Evolutionary conservation across 1,284 basidiomycete species (phyloP).

Genomic region (Termitomyces sp.): DNA sequence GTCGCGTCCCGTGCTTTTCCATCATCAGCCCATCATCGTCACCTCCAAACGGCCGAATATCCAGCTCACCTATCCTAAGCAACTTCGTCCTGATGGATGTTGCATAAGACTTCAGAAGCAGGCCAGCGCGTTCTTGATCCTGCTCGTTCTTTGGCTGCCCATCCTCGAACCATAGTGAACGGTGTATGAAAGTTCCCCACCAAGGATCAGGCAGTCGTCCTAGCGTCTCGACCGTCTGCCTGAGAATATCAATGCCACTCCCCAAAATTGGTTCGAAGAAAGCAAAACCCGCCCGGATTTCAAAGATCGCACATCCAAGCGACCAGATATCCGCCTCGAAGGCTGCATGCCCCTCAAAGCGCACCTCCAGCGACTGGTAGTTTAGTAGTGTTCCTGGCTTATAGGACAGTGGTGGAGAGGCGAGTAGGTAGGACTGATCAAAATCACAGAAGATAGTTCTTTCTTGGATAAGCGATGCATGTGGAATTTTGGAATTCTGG

Average conservation of each 20-base stretch:
- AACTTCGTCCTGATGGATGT: neutral
- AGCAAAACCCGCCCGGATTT: neutral
- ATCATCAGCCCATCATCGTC: neutral
- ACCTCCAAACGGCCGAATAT: neutral
- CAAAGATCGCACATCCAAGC: slow-evolving; percentile 1
- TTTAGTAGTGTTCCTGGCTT: neutral
- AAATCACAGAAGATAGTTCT: neutral
- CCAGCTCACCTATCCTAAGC: neutral
- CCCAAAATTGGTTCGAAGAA: neutral
- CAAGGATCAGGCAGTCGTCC: neutral
- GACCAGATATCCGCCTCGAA: neutral
- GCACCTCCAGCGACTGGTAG: neutral
- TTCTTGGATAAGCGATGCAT: neutral
- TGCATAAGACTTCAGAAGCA: neutral
- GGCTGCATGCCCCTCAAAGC: neutral
- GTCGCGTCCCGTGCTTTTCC: neutral
- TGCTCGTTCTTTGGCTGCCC: neutral
- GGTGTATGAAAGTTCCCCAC: neutral
- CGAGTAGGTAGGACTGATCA: slow-evolving; percentile 2
- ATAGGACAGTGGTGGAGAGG: neutral
- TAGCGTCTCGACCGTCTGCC: neutral
- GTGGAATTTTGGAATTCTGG: neutral
- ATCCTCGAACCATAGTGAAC: neutral
- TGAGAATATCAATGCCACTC: neutral
- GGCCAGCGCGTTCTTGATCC: neutral